Evolutionary conservation across 164 flowering plant genomes (phyloP).

Genomic region (Protea cynaroides): DNA sequence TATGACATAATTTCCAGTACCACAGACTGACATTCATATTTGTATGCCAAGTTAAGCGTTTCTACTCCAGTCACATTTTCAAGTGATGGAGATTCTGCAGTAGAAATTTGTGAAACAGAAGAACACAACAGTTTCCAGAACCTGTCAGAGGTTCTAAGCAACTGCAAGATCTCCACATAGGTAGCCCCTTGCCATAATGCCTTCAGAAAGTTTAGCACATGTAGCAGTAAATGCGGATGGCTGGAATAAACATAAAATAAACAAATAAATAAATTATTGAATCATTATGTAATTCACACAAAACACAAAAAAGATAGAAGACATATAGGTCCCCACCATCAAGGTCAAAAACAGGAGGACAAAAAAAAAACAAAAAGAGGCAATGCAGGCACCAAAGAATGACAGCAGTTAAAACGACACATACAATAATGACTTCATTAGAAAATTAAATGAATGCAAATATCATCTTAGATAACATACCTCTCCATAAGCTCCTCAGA

Average conservation of each 20-base stretch:
- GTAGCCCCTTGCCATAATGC: conserved; percentile 82
- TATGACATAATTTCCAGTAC: conserved; percentile 60
- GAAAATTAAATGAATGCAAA: conserved; percentile 2
- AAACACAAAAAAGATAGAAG: too few species aligned
- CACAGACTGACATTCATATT: conserved; percentile 52
- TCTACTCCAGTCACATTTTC: conserved; percentile 29
- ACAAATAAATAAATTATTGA: conserved; percentile 2
- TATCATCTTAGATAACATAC: conserved; percentile 24
- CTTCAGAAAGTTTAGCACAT: conserved; percentile 58
- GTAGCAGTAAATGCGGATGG: conserved; percentile 47
- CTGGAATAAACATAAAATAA: conserved; percentile 50
- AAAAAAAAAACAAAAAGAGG: neutral
- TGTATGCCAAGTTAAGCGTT: conserved; percentile 31
- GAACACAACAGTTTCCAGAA: conserved; percentile 61
- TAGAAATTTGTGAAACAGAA: conserved; percentile 17
- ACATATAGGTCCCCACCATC: neutral
- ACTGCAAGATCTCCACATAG: conserved; percentile 46
- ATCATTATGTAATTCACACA: neutral
- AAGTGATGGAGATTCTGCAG: conserved; percentile 15
- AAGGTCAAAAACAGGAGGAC: neutral
- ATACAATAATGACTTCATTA: neutral
- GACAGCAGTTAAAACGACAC: neutral
- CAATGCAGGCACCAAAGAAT: neutral
- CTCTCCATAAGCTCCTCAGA: conserved; percentile 52
- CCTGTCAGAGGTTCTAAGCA: conserved; percentile 38